Conservation (phyloP, 257 asterid genomes). For the Nicotiana obtusifolia region DNA sequence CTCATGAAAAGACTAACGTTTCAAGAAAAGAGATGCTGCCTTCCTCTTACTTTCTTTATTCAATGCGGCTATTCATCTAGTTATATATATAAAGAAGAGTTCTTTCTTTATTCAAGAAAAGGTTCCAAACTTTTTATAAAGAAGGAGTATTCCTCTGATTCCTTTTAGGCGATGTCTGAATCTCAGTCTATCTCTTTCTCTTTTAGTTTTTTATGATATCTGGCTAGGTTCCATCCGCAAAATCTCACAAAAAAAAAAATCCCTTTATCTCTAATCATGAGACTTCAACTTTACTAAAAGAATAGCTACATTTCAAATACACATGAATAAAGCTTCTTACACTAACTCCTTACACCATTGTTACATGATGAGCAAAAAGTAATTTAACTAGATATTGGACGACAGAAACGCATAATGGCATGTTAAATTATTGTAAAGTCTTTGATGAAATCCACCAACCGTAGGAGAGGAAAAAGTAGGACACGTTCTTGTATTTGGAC, state of each 20-base stretch:
- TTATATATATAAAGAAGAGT: no score
- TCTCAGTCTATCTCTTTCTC: no score
- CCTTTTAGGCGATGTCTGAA: no score
- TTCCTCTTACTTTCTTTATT: no score
- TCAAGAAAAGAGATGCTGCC: no score
- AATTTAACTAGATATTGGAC: conserved; percentile 11
- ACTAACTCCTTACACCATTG: conserved; percentile 29
- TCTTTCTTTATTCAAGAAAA: no score
- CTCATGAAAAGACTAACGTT: no score
- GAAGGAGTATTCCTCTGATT: no score
- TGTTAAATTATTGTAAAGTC: conserved; percentile 8
- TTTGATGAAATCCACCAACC: conserved; percentile 17
- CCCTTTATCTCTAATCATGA: conserved; percentile 1
- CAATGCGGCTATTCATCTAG: no score
- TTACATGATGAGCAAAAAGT: conserved; percentile 12
- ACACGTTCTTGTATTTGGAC: no score
- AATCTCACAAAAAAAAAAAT: neutral
- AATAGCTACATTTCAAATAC: neutral
- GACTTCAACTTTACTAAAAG: conserved; percentile 30
- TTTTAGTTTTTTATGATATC: no score
- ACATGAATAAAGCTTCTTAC: neutral
- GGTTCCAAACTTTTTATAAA: no score
- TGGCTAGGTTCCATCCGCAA: conserved; percentile 29
- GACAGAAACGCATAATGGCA: conserved; percentile 19
- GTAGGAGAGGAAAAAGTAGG: neutral